phyloP scores from a whole-genome alignment of 331 rosid species.

The Quercus phellos region DNA sequence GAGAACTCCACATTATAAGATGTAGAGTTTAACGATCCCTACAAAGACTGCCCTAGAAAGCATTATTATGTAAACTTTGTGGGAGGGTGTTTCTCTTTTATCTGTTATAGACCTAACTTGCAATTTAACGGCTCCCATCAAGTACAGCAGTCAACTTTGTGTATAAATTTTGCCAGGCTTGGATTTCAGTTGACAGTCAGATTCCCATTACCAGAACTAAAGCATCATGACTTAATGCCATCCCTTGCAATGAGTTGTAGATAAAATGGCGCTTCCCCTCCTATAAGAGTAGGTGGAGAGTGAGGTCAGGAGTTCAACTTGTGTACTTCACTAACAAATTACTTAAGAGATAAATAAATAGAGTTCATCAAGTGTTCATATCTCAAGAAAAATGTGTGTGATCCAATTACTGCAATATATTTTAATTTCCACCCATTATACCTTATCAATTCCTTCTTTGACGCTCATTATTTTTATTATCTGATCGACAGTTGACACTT shows the following conservation, averaged over 20 bases:
- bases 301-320: no score
- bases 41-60: background rate
- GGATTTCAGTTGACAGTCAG: background rate
- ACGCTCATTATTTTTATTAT: background rate
- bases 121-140: background rate
- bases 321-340: no score
- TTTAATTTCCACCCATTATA: background rate
- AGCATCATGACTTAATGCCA: background rate
- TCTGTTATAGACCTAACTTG: background rate
- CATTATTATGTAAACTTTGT: background rate
- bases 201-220: background rate
- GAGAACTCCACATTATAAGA: background rate
- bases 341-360: background rate
- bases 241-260: no score
- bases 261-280: no score
- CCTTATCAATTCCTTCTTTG: background rate
- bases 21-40: background rate
- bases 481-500: constrained; percentile 13
- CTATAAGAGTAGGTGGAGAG: no score
- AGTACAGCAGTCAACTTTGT: background rate
- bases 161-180: background rate
- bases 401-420: background rate
- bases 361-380: background rate
- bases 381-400: background rate
- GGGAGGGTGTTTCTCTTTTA: background rate